phyloP scores from a whole-genome alignment of 163 green algal species.

The Prototheca wickerhamii region DNA sequence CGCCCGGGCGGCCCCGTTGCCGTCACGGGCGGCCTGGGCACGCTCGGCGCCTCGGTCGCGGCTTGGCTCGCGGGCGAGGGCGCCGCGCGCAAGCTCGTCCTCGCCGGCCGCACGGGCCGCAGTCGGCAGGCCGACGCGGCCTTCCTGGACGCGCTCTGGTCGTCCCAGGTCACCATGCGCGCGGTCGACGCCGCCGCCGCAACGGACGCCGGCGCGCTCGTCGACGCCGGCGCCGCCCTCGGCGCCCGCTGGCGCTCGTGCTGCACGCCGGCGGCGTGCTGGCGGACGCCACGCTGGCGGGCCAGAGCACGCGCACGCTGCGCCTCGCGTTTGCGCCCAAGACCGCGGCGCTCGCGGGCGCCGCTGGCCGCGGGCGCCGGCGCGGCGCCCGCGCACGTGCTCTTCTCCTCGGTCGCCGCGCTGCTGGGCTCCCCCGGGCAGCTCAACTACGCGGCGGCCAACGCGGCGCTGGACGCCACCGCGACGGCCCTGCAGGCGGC shows the following conservation, averaged over 20 bases:
- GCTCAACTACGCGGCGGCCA: conserved; percentile 81
- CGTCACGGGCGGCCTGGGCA: conserved; percentile 70
- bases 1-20: conserved; percentile 9
- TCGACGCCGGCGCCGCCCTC: not conserved
- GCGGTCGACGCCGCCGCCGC: conserved; percentile 24
- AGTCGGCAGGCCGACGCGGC: not conserved
- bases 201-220: conserved; percentile 9
- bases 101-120: conserved; percentile 26
- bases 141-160: not conserved
- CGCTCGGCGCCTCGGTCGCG: conserved; percentile 59
- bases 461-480: conserved; percentile 60
- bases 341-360: not conserved
- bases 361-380: not conserved
- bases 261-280: conserved; percentile 72
- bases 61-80: conserved; percentile 49
- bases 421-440: conserved; percentile 76
- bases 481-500: conserved; percentile 22
- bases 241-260: conserved; percentile 10
- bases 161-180: conserved; percentile 11
- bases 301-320: conserved; percentile 36
- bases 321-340: conserved; percentile 39
- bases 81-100: conserved; percentile 1
- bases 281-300: conserved; percentile 49
- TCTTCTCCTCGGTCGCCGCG: conserved; percentile 53
- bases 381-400: conserved; percentile 17